Evolutionary conservation across 805 yeast genomes (phyloP).

Genomic region (Candida krabiensis): DNA sequence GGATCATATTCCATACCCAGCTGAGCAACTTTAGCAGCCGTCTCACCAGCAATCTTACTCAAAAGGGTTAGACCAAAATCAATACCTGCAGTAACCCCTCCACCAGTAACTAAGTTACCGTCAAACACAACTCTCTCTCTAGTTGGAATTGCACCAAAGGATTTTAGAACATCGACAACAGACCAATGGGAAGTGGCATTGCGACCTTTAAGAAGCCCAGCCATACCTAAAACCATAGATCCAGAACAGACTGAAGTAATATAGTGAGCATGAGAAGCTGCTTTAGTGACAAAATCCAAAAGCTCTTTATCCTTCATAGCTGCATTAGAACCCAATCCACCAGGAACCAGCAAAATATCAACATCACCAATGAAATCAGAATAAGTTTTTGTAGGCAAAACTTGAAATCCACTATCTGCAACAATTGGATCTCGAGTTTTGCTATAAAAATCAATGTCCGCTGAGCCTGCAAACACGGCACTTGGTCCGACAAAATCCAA

Average conservation of each 20-base stretch:
- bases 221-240: slow-evolving; percentile 1
- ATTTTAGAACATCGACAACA: not conserved
- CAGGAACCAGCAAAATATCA: slow-evolving; percentile 2
- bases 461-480: not conserved
- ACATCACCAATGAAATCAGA: not conserved
- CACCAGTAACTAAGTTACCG: slow-evolving; percentile 1
- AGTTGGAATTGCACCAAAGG: not conserved
- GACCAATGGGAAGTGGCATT: slow-evolving; percentile 1
- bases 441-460: not conserved
- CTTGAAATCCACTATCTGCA: not conserved
- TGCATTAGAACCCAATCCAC: not conserved
- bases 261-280: not conserved
- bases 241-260: slow-evolving; percentile 1
- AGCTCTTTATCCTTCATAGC: slow-evolving; percentile 1
- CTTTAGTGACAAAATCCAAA: not conserved
- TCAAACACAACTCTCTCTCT: not conserved
- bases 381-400: not conserved
- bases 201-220: slow-evolving; percentile 1
- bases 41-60: not conserved
- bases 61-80: not conserved
- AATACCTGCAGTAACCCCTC: slow-evolving; percentile 3
- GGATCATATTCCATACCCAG: slow-evolving; percentile 2
- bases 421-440: not conserved
- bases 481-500: slow-evolving; percentile 2
- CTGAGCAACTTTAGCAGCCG: slow-evolving; percentile 1